Percentiles rank a stretch among this genome's conserved stretches.
Evolutionary conservation across 2,329 filamentous ascomycete genomes (phyloP).

Genomic region (Cercospora sojina): DNA sequence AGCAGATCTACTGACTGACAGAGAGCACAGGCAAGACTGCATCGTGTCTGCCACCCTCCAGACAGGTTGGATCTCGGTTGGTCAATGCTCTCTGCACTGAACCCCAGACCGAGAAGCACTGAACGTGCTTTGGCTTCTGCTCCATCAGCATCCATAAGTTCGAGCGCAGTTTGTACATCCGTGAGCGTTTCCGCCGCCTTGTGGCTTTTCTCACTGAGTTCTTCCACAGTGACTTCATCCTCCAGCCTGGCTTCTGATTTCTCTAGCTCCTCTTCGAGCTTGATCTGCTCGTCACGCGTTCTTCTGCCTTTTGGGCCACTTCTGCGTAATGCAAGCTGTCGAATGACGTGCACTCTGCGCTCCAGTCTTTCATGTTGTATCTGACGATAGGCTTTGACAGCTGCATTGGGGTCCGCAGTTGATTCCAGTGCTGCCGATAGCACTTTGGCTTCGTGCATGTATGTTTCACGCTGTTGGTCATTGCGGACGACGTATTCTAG

Average conservation of each 20-base stretch:
- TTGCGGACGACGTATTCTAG: constrained; percentile 30
- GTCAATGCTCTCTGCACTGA: constrained; percentile 61
- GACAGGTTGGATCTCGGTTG: constrained; percentile 66
- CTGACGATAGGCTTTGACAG: constrained; percentile 24
- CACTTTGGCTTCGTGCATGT: constrained; percentile 21
- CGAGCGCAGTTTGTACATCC: constrained; percentile 13
- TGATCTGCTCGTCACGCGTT: constrained; percentile 71
- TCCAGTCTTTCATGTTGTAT: constrained; percentile 23
- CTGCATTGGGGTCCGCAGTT: constrained; percentile 12
- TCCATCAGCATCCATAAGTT: constrained; percentile 27
- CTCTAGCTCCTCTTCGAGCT: constrained; percentile 65
- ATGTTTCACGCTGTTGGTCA: constrained; percentile 25
- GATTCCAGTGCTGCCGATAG: constrained; percentile 22
- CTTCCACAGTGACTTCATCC: constrained; percentile 53
- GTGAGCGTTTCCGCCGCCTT: constrained; percentile 62
- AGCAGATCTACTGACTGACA: constrained; percentile 74
- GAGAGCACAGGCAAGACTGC: constrained; percentile 54
- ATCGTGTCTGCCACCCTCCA: constrained; percentile 57
- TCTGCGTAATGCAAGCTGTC: constrained; percentile 65
- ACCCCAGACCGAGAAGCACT: constrained; percentile 69
- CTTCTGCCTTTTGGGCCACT: constrained; percentile 73
- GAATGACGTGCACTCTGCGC: constrained; percentile 20
- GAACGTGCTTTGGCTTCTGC: constrained; percentile 62
- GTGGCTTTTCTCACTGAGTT: constrained; percentile 64
- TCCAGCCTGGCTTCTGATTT: constrained; percentile 37